Conservation (phyloP, 2,329 filamentous ascomycete species). For the Elsinoe fawcettii region DNA sequence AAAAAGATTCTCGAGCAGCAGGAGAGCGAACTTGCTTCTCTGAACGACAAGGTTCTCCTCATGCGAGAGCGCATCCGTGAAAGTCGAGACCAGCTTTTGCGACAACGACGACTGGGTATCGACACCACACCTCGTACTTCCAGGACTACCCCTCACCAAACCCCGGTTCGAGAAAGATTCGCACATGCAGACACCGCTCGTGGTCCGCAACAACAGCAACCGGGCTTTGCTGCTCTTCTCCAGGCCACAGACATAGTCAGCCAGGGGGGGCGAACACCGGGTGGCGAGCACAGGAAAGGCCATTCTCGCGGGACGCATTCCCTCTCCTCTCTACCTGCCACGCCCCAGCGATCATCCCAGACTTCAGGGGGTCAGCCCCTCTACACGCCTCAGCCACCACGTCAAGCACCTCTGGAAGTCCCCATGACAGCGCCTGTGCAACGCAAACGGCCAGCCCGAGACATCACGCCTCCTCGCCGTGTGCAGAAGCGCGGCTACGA, state of each 20-base stretch:
- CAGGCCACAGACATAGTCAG: slow-evolving; percentile 67
- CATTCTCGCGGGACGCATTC: slow-evolving; percentile 74
- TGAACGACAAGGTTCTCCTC: slow-evolving; percentile 69
- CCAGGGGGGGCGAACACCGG: slow-evolving; percentile 66
- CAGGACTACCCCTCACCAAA: slow-evolving; percentile 31
- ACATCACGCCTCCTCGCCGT: background rate
- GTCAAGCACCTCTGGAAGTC: slow-evolving; percentile 15
- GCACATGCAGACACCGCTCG: slow-evolving; percentile 31
- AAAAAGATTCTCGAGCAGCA: slow-evolving; percentile 73
- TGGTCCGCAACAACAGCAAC: slow-evolving; percentile 25
- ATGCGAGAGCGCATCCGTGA: slow-evolving; percentile 78
- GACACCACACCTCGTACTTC: slow-evolving; percentile 46
- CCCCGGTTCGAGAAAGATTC: slow-evolving; percentile 40
- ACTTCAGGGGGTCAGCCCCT: slow-evolving; percentile 49
- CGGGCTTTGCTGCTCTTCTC: slow-evolving; percentile 64
- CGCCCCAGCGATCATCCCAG: slow-evolving; percentile 49
- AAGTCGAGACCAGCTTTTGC: slow-evolving; percentile 80
- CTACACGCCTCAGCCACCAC: slow-evolving; percentile 31
- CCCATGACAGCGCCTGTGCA: slow-evolving; percentile 17
- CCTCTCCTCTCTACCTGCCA: slow-evolving; percentile 74
- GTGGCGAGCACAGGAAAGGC: slow-evolving; percentile 47
- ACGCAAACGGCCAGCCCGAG: slow-evolving; percentile 1
- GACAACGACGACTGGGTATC: slow-evolving; percentile 59
- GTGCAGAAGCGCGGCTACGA: slow-evolving; percentile 8
- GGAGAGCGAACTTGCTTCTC: slow-evolving; percentile 60